Percentiles rank a stretch among this genome's conserved stretches.
phyloP scores from a whole-genome alignment of 192 early-diverging fungal species.

The Kickxella alabastrina region DNA sequence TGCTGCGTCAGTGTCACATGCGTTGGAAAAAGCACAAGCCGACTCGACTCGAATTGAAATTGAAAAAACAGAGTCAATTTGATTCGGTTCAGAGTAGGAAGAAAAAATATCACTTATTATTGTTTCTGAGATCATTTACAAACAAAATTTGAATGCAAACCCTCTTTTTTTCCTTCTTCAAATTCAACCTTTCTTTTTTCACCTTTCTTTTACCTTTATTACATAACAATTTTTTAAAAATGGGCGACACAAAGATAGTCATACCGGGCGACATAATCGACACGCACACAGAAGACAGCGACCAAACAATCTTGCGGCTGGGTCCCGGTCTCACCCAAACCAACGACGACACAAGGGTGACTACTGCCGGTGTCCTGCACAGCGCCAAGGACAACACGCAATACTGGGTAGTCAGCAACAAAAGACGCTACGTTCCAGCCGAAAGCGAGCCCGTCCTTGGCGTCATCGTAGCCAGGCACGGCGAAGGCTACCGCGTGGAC shows the following conservation, averaged over 20 bases:
- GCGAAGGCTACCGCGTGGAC: slow-evolving; percentile 84
- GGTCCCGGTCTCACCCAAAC: slow-evolving; percentile 80
- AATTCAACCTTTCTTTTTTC: background rate
- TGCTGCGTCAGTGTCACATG: too few species aligned
- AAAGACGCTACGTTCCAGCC: slow-evolving; percentile 85
- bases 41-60: background rate
- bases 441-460: slow-evolving; percentile 87
- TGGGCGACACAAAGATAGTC: slow-evolving; percentile 30
- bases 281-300: slow-evolving; percentile 12
- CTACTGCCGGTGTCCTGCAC: slow-evolving; percentile 72
- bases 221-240: too few species aligned
- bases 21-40: too few species aligned
- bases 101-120: background rate
- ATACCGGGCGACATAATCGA: slow-evolving; percentile 43
- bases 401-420: slow-evolving; percentile 81
- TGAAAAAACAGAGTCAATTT: too few species aligned
- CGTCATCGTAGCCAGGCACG: slow-evolving; percentile 61
- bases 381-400: slow-evolving; percentile 53
- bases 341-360: slow-evolving; percentile 59
- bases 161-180: background rate
- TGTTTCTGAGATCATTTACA: background rate
- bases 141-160: background rate
- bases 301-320: slow-evolving; percentile 54
- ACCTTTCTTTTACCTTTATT: background rate
- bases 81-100: background rate